Evolutionary conservation across 345 rosid species (phyloP), one percentile per base, ranked within the genome.

Genomic region (Aurinia saxatilis): DNA sequence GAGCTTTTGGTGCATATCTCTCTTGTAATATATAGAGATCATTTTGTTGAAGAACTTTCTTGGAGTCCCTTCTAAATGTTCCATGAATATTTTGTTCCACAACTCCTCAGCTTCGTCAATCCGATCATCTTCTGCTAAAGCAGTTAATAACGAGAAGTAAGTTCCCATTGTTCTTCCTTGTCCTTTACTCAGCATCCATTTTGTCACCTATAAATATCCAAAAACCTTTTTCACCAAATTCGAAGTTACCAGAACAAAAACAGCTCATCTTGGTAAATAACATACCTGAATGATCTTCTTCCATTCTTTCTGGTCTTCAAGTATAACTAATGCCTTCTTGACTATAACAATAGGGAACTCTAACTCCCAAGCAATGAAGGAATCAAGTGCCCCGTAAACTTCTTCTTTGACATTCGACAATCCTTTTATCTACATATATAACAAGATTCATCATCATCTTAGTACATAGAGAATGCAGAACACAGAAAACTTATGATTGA

Each of bases 161-260:
- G 93, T 89, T 17, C 93, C 96, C 95, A 85, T 83, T 0, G 88
- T 92, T 76, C 82, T 79, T 56, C 98, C 96, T 77, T 92, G 97
- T 10, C 96, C 98, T 84, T 92, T 87, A 81, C 93, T 92, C 74
- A 89, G 67, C 98, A 92, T 92, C 97, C 98, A 92, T 61, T 89
- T 92, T 9, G 82, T 70, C 73, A 89, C 91, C 96, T 89, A 66
- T 47, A 54, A 58, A 57, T 48, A 37, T 34, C 58, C 49, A 70
- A 10, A 15, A 17, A 17, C 46, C 12, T 2, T 7, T 25, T n/a
- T 35, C 55, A 38, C 34, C 31, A 27, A 3, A 10, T 27, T n/a
- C 37, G 29, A 33, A 54, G 1, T 29, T 47, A 11, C 57, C n/a
- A 23, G 3, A 65, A 2, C 12, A 38, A 11, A 3, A 10, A 13